A percentile compares a stretch with the other conserved stretches of the same genome.
These are phyloP conservation scores for Aspergillus ruber DNA, from an alignment of 2,329 filamentous ascomycete species.

Conservation along the genomic window DNA sequence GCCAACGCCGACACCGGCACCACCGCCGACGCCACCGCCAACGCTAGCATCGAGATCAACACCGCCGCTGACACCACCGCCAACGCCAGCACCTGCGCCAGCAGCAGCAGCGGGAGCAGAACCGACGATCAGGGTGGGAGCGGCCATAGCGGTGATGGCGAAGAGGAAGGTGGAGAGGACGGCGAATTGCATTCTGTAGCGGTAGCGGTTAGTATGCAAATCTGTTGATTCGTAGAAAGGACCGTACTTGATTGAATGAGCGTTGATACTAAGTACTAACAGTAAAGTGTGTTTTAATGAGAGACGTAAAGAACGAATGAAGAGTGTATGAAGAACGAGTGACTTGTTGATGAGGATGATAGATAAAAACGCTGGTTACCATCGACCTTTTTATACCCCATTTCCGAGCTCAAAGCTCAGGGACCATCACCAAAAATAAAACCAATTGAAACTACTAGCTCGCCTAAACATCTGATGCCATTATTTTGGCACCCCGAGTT, in stretches of 20 bases:
- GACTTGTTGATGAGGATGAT: too few relatives aligned
- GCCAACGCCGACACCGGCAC: neutral
- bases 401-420: too few relatives aligned
- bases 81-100: neutral
- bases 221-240: neutral
- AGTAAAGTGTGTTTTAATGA: too few relatives aligned
- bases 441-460: too few relatives aligned
- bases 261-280: too few relatives aligned
- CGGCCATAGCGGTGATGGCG: neutral
- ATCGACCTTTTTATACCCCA: too few relatives aligned
- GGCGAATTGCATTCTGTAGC: neutral
- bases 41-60: neutral
- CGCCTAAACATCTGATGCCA: too few relatives aligned
- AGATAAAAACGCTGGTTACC: too few relatives aligned
- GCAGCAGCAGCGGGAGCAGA: neutral
- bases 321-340: too few relatives aligned
- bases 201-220: too few relatives aligned
- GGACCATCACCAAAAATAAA: too few relatives aligned
- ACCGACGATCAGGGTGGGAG: neutral
- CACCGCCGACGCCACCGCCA: neutral
- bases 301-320: too few relatives aligned
- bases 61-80: neutral
- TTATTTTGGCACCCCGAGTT: neutral
- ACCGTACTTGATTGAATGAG: neutral
- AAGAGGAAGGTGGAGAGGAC: neutral